phyloP scores from a whole-genome alignment of 768 basidiomycete genomes.

The Jaapia argillacea region DNA sequence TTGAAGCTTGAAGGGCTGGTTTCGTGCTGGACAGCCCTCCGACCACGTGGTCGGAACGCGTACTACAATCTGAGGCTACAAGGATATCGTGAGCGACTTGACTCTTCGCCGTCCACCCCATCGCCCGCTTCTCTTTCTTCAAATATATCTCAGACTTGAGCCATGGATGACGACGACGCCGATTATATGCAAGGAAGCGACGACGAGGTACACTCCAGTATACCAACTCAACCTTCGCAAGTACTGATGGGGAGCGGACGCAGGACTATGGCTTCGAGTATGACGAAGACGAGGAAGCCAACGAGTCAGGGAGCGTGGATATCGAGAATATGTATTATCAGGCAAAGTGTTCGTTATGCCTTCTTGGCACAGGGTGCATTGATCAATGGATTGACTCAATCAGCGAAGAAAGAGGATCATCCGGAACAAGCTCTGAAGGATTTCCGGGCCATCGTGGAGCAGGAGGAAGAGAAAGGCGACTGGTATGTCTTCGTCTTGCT shows the following conservation, averaged over 20 bases:
- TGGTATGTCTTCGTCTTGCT: conserved; percentile 76
- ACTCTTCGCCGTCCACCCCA: too few relatives aligned
- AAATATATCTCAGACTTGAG: background rate
- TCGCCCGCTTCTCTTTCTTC: too few relatives aligned
- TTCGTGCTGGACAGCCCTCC: too few relatives aligned
- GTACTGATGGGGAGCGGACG: background rate
- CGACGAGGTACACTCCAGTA: conserved; percentile 47
- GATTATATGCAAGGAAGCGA: conserved; percentile 90
- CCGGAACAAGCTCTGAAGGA: conserved; percentile 88
- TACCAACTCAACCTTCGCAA: background rate
- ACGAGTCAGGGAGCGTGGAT: conserved; percentile 74
- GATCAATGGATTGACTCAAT: background rate
- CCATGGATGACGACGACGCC: conserved; percentile 90
- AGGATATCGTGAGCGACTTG: too few relatives aligned
- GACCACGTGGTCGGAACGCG: too few relatives aligned
- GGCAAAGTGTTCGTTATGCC: conserved; percentile 89
- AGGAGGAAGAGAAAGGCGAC: conserved; percentile 89
- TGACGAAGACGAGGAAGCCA: conserved; percentile 80
- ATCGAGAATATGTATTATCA: conserved; percentile 98
- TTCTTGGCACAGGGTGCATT: background rate
- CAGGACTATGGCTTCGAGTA: conserved; percentile 97
- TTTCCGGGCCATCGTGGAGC: conserved; percentile 79
- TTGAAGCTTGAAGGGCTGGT: too few relatives aligned
- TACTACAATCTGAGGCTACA: too few relatives aligned
- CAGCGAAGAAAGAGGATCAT: conserved; percentile 90